phyloP scores from a whole-genome alignment of 1,139 yeast genomes.

The Zygosaccharomyces pseudobailii region DNA sequence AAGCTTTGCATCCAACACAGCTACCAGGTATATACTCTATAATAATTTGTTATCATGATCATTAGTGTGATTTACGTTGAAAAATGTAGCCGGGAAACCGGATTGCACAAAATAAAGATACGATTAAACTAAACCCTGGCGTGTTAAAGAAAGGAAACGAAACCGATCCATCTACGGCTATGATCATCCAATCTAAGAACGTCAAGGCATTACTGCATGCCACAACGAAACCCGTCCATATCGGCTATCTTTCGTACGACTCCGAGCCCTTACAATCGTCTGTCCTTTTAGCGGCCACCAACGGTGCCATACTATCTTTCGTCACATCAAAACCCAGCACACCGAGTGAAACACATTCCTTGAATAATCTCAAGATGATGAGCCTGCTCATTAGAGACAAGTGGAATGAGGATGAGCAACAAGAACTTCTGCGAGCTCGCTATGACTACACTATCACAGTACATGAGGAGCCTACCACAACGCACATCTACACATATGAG shows the following conservation, averaged over 20 bases:
- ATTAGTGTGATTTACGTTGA: not conserved
- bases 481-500: constrained; percentile 30
- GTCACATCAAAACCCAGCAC: constrained; percentile 15
- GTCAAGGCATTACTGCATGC: constrained; percentile 16
- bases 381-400: constrained; percentile 31
- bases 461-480: constrained; percentile 4
- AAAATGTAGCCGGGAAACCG: not conserved
- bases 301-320: constrained; percentile 30
- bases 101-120: not conserved
- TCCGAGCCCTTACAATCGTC: constrained; percentile 24
- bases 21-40: not conserved
- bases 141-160: not conserved
- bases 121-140: not conserved
- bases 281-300: constrained; percentile 21
- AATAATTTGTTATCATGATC: constrained; percentile 1
- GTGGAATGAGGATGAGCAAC: constrained; percentile 30
- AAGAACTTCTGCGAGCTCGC: constrained; percentile 1
- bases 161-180: not conserved
- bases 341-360: constrained; percentile 14
- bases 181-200: constrained; percentile 21
- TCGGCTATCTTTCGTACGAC: constrained; percentile 10
- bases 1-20: not conserved
- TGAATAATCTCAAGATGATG: constrained; percentile 32
- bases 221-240: constrained; percentile 13
- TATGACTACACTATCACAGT: constrained; percentile 7